These are phyloP conservation scores for Cichorium intybus DNA, from an alignment of 140 eudicot species.

Conservation along the genomic window DNA sequence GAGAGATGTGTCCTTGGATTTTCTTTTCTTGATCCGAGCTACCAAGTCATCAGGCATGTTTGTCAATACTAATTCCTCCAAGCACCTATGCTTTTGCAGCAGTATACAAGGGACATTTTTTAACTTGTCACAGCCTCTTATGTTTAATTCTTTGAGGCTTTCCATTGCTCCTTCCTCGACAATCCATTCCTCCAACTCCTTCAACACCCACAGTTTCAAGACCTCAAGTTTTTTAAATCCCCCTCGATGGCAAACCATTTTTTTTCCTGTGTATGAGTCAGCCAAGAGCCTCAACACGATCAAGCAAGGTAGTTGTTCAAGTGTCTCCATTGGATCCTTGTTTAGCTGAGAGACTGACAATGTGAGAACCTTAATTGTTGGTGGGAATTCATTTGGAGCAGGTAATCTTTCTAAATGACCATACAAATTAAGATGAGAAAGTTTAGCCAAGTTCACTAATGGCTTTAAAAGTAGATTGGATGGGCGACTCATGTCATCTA, in stretches of 20 bases:
- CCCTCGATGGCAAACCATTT: constrained; percentile 28
- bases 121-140: constrained; percentile 43
- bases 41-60: constrained; percentile 35
- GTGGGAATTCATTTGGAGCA: constrained; percentile 31
- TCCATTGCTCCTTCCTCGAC: constrained; percentile 46
- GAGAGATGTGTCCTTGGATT: constrained; percentile 14
- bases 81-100: constrained; percentile 17
- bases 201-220: constrained; percentile 48
- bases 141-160: constrained; percentile 38
- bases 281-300: constrained; percentile 53
- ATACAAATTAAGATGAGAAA: constrained; percentile 41
- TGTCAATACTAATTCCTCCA: constrained; percentile 35
- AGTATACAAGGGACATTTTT: constrained; percentile 25
- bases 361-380: constrained; percentile 45
- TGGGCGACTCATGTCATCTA: constrained; percentile 29
- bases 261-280: constrained; percentile 37
- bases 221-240: constrained; percentile 43
- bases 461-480: constrained; percentile 35
- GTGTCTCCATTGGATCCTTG: constrained; percentile 47
- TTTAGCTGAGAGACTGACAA: constrained; percentile 39
- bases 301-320: constrained; percentile 37
- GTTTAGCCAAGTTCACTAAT: constrained; percentile 21
- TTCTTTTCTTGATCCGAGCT: constrained; percentile 9
- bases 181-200: constrained; percentile 42
- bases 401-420: constrained; percentile 37